Evolutionary conservation across 2,329 filamentous ascomycete species (phyloP), one percentile per base, ranked within the genome.

Genomic region (Parastagonospora avenae): DNA sequence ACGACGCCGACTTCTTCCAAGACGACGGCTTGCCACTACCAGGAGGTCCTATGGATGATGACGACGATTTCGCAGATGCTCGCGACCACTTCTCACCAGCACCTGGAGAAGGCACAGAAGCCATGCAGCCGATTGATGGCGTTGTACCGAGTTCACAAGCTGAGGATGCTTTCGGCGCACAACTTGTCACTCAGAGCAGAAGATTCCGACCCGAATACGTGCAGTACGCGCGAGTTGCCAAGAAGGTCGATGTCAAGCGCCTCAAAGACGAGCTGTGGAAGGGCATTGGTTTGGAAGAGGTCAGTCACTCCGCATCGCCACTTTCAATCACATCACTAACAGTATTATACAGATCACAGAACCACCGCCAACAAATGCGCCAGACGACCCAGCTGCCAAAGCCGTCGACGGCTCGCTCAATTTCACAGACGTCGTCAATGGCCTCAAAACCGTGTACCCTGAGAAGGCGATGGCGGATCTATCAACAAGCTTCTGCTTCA

Each of bases 1-100:
- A 97, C 74, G 92, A 97, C 71, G 93, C 94, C 52, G 90, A 97
- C 74, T 99, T 97, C 82, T 99, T 97, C 79, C 89, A 94, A 65
- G 94, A 97, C 66, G 90, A 93, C 62, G 88, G 83, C 1, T 78
- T 92, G 57, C 86, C 87, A 1, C 83, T 91, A 63, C 79, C 84
- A 1, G 86, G 84, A 9, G 85, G 80, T 4, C 80, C 83, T 14
- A 80, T 81, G 27, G 86, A 88, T 36, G 87, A 89, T 43, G 80
- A 82, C 51, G 87, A 89, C 45, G 78, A 81, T 52, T 94, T 94
- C 73, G 88, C 89, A 4, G 90, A 94, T 71, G 90, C 90, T 28
- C 80, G 87, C 39, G 90, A 94, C 62, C 85, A 90, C 63, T 89
- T 93, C 70, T 89, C 88, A 1, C 89, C 89, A 1, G 82, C 82